Conservation (phyloP, 768 basidiomycete species). For the Suillus subaureus region DNA sequence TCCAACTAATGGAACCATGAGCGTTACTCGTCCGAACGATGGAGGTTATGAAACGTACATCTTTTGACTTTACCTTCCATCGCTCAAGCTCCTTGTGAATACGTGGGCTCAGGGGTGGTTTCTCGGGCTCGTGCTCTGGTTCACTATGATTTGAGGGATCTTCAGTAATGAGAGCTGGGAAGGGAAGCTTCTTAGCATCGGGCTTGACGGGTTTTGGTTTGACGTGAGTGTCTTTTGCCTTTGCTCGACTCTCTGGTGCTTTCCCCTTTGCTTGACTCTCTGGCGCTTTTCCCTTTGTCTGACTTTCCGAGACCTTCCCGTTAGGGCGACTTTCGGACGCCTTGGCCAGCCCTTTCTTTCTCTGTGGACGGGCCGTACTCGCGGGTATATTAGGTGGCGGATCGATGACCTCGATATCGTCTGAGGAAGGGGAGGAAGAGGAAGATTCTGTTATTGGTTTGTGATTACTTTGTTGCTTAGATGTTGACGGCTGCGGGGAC, state of each 20-base stretch:
- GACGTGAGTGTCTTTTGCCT: background rate
- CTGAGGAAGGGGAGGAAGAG: background rate
- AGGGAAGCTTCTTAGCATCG: slow-evolving; percentile 10
- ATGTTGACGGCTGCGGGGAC: slow-evolving; percentile 19
- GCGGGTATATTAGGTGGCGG: slow-evolving; percentile 12
- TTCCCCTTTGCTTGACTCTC: slow-evolving; percentile 8
- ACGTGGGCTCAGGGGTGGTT: background rate
- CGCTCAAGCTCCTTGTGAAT: slow-evolving; percentile 28
- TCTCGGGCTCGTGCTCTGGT: background rate
- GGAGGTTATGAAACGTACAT: slow-evolving; percentile 17
- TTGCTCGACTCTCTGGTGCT: slow-evolving; percentile 5
- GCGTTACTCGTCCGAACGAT: background rate
- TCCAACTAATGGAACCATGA: slow-evolving; percentile 27
- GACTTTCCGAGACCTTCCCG: background rate
- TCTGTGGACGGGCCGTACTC: slow-evolving; percentile 13
- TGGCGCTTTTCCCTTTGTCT: slow-evolving; percentile 12
- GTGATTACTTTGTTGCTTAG: slow-evolving; percentile 15
- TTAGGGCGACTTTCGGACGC: slow-evolving; percentile 11
- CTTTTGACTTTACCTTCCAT: slow-evolving; percentile 33
- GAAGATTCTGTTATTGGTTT: slow-evolving; percentile 1
- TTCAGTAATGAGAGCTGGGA: slow-evolving; percentile 17
- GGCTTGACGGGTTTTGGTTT: slow-evolving; percentile 4
- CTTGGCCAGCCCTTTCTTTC: slow-evolving; percentile 13
- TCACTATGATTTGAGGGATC: background rate
- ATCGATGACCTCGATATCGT: slow-evolving; percentile 10